Conservation (phyloP, 257 asterid genomes). For the Linderniella brevidens region DNA sequence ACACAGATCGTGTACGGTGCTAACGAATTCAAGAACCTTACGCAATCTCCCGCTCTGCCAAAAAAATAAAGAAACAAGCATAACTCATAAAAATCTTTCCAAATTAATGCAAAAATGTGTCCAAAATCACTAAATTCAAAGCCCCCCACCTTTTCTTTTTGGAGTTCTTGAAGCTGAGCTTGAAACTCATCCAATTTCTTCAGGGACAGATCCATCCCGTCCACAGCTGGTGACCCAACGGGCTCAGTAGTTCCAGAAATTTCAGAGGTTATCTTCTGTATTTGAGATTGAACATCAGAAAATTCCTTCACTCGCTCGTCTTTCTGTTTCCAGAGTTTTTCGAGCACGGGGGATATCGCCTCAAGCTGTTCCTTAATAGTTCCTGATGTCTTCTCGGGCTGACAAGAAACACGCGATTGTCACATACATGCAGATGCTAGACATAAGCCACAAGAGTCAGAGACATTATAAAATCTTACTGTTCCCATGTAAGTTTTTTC, state of each 20-base stretch:
- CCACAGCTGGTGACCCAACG: slow-evolving; percentile 46
- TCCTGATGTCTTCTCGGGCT: slow-evolving; percentile 93
- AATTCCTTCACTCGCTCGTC: slow-evolving; percentile 77
- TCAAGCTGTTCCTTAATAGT: slow-evolving; percentile 94
- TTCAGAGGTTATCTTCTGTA: slow-evolving; percentile 67
- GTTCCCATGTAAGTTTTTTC: slow-evolving; percentile 47
- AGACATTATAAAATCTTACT: slow-evolving; percentile 24
- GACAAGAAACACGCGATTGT: background rate
- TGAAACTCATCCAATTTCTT: slow-evolving; percentile 73
- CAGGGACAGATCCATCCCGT: slow-evolving; percentile 72
- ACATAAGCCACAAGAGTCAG: slow-evolving; percentile 2
- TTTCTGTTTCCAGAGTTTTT: slow-evolving; percentile 69
- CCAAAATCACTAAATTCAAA: slow-evolving; percentile 2
- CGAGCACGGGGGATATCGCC: slow-evolving; percentile 78
- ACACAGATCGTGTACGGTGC: slow-evolving; percentile 91
- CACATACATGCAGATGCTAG: slow-evolving; percentile 2
- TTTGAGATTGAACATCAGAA: slow-evolving; percentile 80
- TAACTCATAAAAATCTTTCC: slow-evolving; percentile 6
- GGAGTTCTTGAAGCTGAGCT: slow-evolving; percentile 82
- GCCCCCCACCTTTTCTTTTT: slow-evolving; percentile 61
- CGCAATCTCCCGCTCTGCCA: slow-evolving; percentile 86
- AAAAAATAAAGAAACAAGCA: slow-evolving; percentile 8
- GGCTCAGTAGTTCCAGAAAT: slow-evolving; percentile 59
- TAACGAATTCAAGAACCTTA: slow-evolving; percentile 84
- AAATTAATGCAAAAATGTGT: slow-evolving; percentile 3